Evolutionary conservation across 805 yeast genomes (phyloP), one percentile per base, ranked within the genome.

Genomic region (Jamesozyma spencerorum): DNA sequence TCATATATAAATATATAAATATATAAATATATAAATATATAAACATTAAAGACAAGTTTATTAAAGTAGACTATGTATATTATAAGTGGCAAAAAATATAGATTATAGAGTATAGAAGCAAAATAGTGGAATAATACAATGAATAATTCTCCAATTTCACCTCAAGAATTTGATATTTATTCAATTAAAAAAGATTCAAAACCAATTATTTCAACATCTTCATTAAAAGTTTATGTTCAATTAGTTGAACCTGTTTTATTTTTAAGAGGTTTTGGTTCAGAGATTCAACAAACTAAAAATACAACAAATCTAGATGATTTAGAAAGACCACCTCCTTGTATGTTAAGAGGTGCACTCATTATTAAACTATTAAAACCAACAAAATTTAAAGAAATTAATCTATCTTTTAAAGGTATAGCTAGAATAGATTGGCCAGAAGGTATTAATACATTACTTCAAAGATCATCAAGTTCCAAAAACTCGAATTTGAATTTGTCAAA

Each of bases 361-460:
- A 39, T 87, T 5, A 68, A 84, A 38, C 71, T 87, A 5, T 50
- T 75, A 32, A 86, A 85, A 50, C 79, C 88, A 0, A 69, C 79
- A 20, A 81, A 77, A 55, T 66, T 87, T 45, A 84, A 81, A 56
- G 57, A 73, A 15, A 73, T 87, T 11, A 55, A 62, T 4, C 65
- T 87, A 39, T 65, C 69, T 2, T 75, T 87, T 48, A 68, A 69
- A 34, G 96, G 95, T 1, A 52, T 57, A 1, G 72, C 82, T 29
- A 70, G 81, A 47, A 85, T 95, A 0, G 95, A 87, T 44, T 87
- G 96, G 96, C 96, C 96, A 2, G 96, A 90, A 55, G 97, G 97
- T 1, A 86, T 88, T 20, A 96, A 97, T 1, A 95, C 95, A 0
- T 82, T 81, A 54, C n/a, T 36, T 14, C 3, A 31, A 13, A 26